Evolutionary conservation across 2,329 filamentous ascomycete genomes (phyloP), one percentile per base, ranked within the genome.

Genomic region (Sarocladium brachiariae): DNA sequence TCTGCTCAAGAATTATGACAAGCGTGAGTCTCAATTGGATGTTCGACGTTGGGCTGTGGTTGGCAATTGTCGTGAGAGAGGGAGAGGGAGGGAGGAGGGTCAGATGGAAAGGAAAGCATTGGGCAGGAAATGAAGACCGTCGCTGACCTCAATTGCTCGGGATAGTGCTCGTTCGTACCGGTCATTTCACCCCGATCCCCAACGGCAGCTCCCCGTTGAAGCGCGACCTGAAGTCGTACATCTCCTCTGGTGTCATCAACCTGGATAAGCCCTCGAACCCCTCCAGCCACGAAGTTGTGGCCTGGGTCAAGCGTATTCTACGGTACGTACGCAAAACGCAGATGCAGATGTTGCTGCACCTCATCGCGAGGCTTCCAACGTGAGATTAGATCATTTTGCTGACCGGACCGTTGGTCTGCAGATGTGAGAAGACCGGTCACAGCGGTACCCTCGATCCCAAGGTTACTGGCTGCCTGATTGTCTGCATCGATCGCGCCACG

Each of bases 281-380:
- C 50, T 96, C 91, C 59, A 93, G 87, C 64, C 93, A 99, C 80
- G 93, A 99, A 78, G 93, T 99, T 58, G 93, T 99, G 65, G 92
- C 93, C 59, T 99, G 93, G 93, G 87, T 97, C 61, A 99, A 99
- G 85, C 86, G 92, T 62, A 97, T 97, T 63, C 79, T 99, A 51
- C 85, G 87, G 86, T 90, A 81, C 57, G 72, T 64, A n/a, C 13
- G 24, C 18, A 21, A n/a, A n/a, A n/a, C n/a, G n/a, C n/a, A n/a
- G n/a, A n/a, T n/a, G n/a, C n/a, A n/a, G n/a, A n/a, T n/a, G n/a
- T n/a, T n/a, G n/a, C n/a, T n/a, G n/a, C n/a, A n/a, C n/a, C n/a
- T n/a, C n/a, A n/a, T n/a, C n/a, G n/a, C n/a, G n/a, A n/a, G n/a
- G n/a, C 25, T 16, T 8, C 25, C 14, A 9, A 13, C 11, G n/a